Percentiles rank a stretch among this genome's conserved stretches.
Conservation (phyloP, 495 filamentous ascomycete genomes). For the Bombardia bombarda region DNA sequence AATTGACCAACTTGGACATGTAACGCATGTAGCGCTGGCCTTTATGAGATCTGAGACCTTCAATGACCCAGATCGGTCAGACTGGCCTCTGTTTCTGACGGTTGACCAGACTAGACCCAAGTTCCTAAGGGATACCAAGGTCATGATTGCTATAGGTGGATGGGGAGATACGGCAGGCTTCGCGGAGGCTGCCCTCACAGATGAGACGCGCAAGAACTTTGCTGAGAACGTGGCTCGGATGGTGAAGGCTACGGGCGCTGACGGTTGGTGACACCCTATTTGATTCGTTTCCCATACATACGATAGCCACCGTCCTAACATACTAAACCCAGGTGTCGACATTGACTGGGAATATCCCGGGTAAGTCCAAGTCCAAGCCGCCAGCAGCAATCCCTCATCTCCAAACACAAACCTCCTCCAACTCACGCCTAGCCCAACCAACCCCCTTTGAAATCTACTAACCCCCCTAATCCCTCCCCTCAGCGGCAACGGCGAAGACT, state of each 20-base stretch:
- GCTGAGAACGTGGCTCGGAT: conserved; percentile 58
- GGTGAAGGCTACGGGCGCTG: conserved; percentile 53
- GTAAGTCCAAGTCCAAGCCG: conserved; percentile 19
- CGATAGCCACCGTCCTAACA: neutral
- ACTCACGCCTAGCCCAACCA: too few species aligned
- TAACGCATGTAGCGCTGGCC: conserved; percentile 60
- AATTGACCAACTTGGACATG: conserved; percentile 31
- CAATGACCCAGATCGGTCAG: conserved; percentile 40
- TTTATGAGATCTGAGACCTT: conserved; percentile 58
- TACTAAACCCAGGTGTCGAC: conserved; percentile 36
- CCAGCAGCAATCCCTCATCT: neutral
- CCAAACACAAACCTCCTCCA: neutral
- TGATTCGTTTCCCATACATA: neutral
- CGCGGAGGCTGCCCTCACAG: conserved; percentile 45
- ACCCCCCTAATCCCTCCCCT: too few species aligned
- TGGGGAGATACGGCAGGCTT: conserved; percentile 66
- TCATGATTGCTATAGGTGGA: conserved; percentile 66
- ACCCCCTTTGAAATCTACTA: too few species aligned
- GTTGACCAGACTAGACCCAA: conserved; percentile 48
- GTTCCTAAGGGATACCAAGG: conserved; percentile 50
- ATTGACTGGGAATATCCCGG: conserved; percentile 79
- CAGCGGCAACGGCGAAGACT: conserved; percentile 70
- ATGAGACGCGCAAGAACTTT: conserved; percentile 45
- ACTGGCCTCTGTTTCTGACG: conserved; percentile 53
- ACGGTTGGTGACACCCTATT: too few species aligned